A percentile compares a stretch with the other conserved stretches of the same genome.
phyloP scores from a whole-genome alignment of 768 basidiomycete species.

The Russula brevipes region DNA sequence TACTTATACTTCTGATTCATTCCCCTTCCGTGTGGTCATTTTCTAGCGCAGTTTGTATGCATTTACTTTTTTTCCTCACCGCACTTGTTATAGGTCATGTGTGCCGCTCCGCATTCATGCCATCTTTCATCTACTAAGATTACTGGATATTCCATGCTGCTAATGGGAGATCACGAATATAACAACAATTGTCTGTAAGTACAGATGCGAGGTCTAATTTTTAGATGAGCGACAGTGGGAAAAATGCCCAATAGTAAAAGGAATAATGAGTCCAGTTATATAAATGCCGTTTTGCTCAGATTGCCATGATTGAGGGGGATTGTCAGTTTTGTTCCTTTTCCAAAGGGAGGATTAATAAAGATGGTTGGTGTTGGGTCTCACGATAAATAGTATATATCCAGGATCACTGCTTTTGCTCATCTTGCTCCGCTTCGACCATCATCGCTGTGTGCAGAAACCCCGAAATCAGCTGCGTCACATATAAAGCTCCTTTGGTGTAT shows the following conservation, averaged over 20 bases:
- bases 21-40: not conserved
- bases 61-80: not conserved
- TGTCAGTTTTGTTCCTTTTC: not conserved
- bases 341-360: not conserved
- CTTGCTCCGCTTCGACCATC: slow-evolving; percentile 44
- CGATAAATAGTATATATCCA: not conserved
- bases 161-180: slow-evolving; percentile 5
- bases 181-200: slow-evolving; percentile 16
- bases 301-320: not conserved
- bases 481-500: not conserved
- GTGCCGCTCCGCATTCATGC: not conserved
- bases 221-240: slow-evolving; percentile 1
- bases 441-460: slow-evolving; percentile 29
- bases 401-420: slow-evolving; percentile 31
- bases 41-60: not conserved
- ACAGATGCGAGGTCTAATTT: slow-evolving; percentile 18
- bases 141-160: slow-evolving; percentile 15
- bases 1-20: not conserved
- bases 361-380: not conserved
- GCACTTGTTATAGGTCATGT: not conserved
- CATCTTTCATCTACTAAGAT: not conserved
- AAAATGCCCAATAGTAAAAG: not conserved
- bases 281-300: not conserved
- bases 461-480: not conserved
- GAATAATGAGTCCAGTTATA: not conserved